Evolutionary conservation across 148 eudicot species (phyloP).

Genomic region (Dysphania ambrosioides): DNA sequence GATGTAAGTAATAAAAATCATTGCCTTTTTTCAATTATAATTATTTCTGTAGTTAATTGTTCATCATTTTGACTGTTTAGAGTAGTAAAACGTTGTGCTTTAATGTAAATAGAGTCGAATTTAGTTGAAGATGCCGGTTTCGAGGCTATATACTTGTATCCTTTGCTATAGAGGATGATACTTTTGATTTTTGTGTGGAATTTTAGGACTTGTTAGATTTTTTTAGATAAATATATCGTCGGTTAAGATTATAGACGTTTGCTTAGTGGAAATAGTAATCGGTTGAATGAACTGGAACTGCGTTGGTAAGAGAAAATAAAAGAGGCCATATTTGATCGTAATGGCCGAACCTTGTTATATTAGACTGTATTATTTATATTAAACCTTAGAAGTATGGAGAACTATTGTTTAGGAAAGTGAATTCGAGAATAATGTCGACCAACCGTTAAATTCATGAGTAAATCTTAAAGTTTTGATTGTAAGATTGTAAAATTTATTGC

Average conservation of each 20-base stretch:
- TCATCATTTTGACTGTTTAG: too few species aligned
- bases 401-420: not conserved
- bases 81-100: too few species aligned
- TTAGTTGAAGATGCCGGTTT: not conserved
- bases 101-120: too few species aligned
- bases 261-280: not conserved
- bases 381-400: too few species aligned
- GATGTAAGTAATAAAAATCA: conserved; percentile 33
- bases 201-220: not conserved
- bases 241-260: not conserved
- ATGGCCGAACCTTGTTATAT: too few species aligned
- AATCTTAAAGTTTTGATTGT: not conserved
- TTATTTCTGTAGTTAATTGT: too few species aligned
- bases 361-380: too few species aligned
- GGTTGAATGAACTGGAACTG: not conserved
- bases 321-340: too few species aligned
- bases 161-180: not conserved
- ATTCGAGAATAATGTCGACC: too few species aligned
- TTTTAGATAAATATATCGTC: not conserved
- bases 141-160: not conserved
- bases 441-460: not conserved
- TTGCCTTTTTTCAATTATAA: not conserved
- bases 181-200: not conserved
- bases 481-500: too few species aligned
- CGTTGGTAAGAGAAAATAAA: not conserved